A percentile compares a stretch with the other conserved stretches of the same genome.
Conservation (phyloP, 805 yeast species). For the Barnettozyma wickerhamii region DNA sequence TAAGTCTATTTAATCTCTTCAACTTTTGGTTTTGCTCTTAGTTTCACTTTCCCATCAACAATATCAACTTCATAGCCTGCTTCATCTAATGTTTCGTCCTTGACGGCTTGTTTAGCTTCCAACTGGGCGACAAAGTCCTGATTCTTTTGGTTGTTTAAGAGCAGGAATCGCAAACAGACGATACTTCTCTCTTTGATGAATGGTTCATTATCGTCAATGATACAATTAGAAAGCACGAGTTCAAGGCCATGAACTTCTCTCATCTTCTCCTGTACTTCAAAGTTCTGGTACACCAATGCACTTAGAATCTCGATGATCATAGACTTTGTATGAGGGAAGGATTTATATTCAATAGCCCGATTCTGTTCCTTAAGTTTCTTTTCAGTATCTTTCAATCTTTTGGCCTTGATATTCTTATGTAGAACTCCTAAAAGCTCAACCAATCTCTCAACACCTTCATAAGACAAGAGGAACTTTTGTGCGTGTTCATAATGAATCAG, state of each 20-base stretch:
- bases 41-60: constrained; percentile 60
- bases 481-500: constrained; percentile 32
- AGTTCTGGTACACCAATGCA: constrained; percentile 46
- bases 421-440: constrained; percentile 28
- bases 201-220: constrained; percentile 86
- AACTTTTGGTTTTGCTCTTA: constrained; percentile 35
- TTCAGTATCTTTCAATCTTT: constrained; percentile 22
- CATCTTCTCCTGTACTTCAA: constrained; percentile 59
- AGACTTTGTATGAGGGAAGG: constrained; percentile 63
- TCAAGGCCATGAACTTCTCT: constrained; percentile 67
- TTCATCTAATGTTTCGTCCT: constrained; percentile 54
- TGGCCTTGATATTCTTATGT: constrained; percentile 32
- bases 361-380: constrained; percentile 13
- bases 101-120: constrained; percentile 68
- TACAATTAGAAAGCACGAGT: constrained; percentile 71
- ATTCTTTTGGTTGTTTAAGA: constrained; percentile 61
- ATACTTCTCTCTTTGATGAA: constrained; percentile 82
- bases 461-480: constrained; percentile 31
- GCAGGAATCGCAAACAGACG: constrained; percentile 65
- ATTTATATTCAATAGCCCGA: constrained; percentile 25
- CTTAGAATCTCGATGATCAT: constrained; percentile 64
- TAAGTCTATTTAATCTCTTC: constrained; percentile 4
- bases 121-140: constrained; percentile 71
- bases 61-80: constrained; percentile 79
- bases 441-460: constrained; percentile 32